Evolutionary conservation across 2,329 filamentous ascomycete species (phyloP), one percentile per base, ranked within the genome.

Genomic region (Phaeosphaeriaceae sp.): DNA sequence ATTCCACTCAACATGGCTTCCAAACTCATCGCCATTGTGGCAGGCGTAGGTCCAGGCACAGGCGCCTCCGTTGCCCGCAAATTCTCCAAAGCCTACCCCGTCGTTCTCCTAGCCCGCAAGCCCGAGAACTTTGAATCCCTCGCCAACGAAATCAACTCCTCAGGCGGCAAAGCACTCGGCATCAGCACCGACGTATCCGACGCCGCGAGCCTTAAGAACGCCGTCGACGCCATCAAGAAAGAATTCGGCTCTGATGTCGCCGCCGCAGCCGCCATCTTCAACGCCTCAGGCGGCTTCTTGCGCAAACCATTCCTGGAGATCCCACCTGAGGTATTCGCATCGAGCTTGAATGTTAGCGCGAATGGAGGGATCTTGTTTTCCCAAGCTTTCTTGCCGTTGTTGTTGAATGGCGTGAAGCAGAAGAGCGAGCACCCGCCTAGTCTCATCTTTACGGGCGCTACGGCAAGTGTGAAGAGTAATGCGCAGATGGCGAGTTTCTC

Each of bases 391-490:
- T 79, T 96, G 0, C 92, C 93, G 0, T 82, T 89, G 1, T 85
- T 96, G 1, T 83, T 93, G 1, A 83, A 87, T 21, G 82, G 88
- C 0, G 84, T 87, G 0, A 68, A 79, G 41, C 68, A 72, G 42
- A 74, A 76, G 33, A 45, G 85, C 0, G 81, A 84, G 31, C 78
- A 92, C 70, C 91, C 92, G 4, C 92, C 92, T 0, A 89, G 90
- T 0, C 81, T 97, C 20, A 89, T 97, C 69, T 91, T 96, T 77
- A 96, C 93, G 0, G 93, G 93, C 31, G 92, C 93, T 0, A 96
- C 93, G 0, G 93, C 92, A 0, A 91, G 89, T 0, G 66, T 94
- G 19, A 90, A 89, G 68, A 91, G 90, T 3, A 89, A 87, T 11
- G 88, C 91, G 0, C 80, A 82, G 13, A 90, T 92, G 75, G 81